These are phyloP conservation scores for Aspergillus caelatus DNA, from an alignment of 2,329 filamentous ascomycete species.

Conservation along the genomic window DNA sequence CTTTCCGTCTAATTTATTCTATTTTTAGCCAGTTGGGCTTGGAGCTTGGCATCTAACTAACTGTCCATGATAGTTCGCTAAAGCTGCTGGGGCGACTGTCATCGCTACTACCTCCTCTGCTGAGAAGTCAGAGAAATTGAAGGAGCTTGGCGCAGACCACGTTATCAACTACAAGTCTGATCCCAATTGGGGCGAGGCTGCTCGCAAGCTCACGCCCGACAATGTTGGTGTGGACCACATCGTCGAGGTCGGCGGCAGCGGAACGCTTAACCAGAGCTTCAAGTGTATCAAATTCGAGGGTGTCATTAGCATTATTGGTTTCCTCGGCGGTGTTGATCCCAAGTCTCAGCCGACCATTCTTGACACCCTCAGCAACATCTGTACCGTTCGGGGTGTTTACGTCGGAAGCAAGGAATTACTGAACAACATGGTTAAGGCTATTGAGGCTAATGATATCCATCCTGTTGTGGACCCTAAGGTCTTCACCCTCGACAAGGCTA, in stretches of 20 bases:
- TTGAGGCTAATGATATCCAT: slow-evolving; percentile 62
- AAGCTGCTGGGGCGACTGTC: slow-evolving; percentile 55
- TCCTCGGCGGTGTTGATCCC: slow-evolving; percentile 53
- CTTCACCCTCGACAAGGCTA: slow-evolving; percentile 56
- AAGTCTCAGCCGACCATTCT: slow-evolving; percentile 56
- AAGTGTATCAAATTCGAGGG: slow-evolving; percentile 59
- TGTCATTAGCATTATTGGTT: slow-evolving; percentile 60
- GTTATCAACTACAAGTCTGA: slow-evolving; percentile 64
- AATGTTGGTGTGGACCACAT: slow-evolving; percentile 64
- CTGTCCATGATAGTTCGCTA: slow-evolving; percentile 44
- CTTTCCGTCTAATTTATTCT: not conserved
- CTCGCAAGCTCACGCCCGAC: slow-evolving; percentile 53
- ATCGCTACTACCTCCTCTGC: slow-evolving; percentile 63
- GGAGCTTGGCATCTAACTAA: not conserved
- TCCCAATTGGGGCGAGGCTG: slow-evolving; percentile 63
- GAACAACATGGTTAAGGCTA: slow-evolving; percentile 61
- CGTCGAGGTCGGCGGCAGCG: slow-evolving; percentile 67
- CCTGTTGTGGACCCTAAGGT: slow-evolving; percentile 62
- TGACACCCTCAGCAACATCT: slow-evolving; percentile 53
- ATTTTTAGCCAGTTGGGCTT: not conserved
- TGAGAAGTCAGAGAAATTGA: slow-evolving; percentile 56
- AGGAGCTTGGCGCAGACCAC: slow-evolving; percentile 59
- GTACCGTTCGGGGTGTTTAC: slow-evolving; percentile 60
- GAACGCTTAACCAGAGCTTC: slow-evolving; percentile 61
- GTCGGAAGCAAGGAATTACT: slow-evolving; percentile 60